Evolutionary conservation across 1,284 basidiomycete genomes (phyloP).

Genomic region (Marasmius tenuissimus): DNA sequence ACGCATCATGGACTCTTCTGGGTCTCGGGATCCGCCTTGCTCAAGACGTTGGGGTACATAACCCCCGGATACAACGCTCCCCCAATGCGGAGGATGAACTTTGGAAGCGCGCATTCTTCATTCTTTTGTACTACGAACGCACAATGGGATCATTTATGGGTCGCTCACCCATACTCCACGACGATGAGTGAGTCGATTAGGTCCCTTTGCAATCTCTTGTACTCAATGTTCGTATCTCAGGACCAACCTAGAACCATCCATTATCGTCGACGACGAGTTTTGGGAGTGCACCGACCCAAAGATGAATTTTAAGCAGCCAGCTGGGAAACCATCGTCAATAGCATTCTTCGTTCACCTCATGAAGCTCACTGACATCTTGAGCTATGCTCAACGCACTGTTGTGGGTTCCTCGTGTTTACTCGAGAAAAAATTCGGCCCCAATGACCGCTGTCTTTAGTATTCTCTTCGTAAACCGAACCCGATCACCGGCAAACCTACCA

Average conservation of each 20-base stretch:
- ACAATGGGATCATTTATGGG: constrained; percentile 57
- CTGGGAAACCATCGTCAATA: constrained; percentile 49
- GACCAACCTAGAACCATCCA: constrained; percentile 66
- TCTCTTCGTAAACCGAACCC: constrained; percentile 33
- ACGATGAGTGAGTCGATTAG: constrained; percentile 53
- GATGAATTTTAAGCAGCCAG: constrained; percentile 50
- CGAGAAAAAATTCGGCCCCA: background rate
- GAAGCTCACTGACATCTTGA: constrained; percentile 62
- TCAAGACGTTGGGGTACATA: constrained; percentile 55
- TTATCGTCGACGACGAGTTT: constrained; percentile 73
- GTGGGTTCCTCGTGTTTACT: constrained; percentile 33
- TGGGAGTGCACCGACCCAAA: constrained; percentile 52
- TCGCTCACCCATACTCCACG: constrained; percentile 63
- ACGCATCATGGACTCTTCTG: constrained; percentile 58
- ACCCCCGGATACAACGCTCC: constrained; percentile 29
- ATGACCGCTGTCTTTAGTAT: constrained; percentile 29
- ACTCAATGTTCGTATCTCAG: constrained; percentile 24
- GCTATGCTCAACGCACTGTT: constrained; percentile 61
- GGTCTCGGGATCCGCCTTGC: constrained; percentile 59
- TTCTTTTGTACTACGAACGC: constrained; percentile 49
- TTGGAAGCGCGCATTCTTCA: constrained; percentile 73
- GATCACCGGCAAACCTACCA: constrained; percentile 21
- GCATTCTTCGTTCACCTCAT: constrained; percentile 58
- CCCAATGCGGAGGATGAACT: constrained; percentile 55
- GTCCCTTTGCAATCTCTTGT: background rate